phyloP scores from a whole-genome alignment of 2,329 filamentous ascomycete species.

The Aspergillus hortae region DNA sequence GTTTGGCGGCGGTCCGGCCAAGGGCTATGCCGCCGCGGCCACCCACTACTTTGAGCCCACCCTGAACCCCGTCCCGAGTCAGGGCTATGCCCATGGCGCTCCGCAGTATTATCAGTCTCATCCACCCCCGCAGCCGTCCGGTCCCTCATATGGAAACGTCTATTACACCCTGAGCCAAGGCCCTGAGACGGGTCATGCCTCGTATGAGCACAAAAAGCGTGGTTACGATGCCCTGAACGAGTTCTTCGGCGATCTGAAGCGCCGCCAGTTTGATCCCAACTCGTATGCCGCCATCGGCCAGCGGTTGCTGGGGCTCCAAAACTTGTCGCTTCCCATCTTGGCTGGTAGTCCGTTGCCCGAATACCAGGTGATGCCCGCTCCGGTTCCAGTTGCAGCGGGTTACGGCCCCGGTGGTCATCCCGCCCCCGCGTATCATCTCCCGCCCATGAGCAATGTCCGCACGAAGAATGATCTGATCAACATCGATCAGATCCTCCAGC shows the following conservation, averaged over 20 bases:
- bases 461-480: slow-evolving; percentile 93
- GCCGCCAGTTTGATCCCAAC: slow-evolving; percentile 79
- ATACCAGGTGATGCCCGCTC: slow-evolving; percentile 51
- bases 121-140: slow-evolving; percentile 51
- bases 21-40: slow-evolving; percentile 34
- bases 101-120: slow-evolving; percentile 54
- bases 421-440: slow-evolving; percentile 78
- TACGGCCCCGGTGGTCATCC: slow-evolving; percentile 57
- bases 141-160: slow-evolving; percentile 64
- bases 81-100: slow-evolving; percentile 40
- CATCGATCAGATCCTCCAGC: slow-evolving; percentile 90
- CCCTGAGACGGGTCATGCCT: slow-evolving; percentile 60
- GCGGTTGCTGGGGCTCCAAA: slow-evolving; percentile 77
- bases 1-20: slow-evolving; percentile 34
- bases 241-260: slow-evolving; percentile 91
- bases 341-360: slow-evolving; percentile 55
- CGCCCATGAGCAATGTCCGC: slow-evolving; percentile 79
- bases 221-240: slow-evolving; percentile 86
- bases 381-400: slow-evolving; percentile 55
- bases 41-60: slow-evolving; percentile 56
- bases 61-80: slow-evolving; percentile 45
- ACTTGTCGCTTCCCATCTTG: slow-evolving; percentile 60
- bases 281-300: slow-evolving; percentile 92
- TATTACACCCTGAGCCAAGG: slow-evolving; percentile 71
- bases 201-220: slow-evolving; percentile 74